A percentile compares a stretch with the other conserved stretches of the same genome.
Evolutionary conservation across 371 early-diverging fungal genomes (phyloP).

Genomic region (Nosema bombycis): DNA sequence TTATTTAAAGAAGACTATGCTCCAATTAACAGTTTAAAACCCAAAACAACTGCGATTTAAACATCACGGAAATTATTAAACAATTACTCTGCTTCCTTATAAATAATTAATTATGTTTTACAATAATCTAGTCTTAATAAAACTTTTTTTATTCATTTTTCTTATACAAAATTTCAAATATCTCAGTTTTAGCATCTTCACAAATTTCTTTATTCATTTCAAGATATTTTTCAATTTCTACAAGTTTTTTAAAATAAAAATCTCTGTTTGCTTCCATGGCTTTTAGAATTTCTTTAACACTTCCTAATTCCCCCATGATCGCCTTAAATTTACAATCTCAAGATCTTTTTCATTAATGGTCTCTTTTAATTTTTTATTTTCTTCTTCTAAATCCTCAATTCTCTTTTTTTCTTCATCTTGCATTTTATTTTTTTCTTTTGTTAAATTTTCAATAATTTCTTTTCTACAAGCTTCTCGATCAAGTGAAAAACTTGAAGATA

Average conservation of each 20-base stretch:
- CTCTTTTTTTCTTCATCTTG: neutral
- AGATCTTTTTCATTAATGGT: neutral
- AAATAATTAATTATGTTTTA: neutral
- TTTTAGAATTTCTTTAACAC: slow-evolving; percentile 23
- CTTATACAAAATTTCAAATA: slow-evolving; percentile 40
- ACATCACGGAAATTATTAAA: no score
- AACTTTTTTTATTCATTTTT: slow-evolving; percentile 5
- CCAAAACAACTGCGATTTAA: no score
- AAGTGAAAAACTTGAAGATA: neutral
- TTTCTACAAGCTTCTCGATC: slow-evolving; percentile 2
- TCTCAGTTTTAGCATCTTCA: slow-evolving; percentile 21
- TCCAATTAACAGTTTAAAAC: no score
- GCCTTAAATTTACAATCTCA: neutral
- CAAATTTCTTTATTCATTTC: slow-evolving; percentile 1
- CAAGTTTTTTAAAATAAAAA: slow-evolving; percentile 50
- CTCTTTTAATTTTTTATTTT: slow-evolving; percentile 11
- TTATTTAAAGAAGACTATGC: no score
- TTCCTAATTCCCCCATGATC: slow-evolving; percentile 4
- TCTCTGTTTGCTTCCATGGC: slow-evolving; percentile 49
- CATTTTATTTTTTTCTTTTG: neutral
- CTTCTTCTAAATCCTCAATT: neutral
- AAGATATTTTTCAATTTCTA: slow-evolving; percentile 46
- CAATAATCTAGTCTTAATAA: neutral
- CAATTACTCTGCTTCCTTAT: no score
- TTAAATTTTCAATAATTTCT: slow-evolving; percentile 7